These are phyloP conservation scores for Phytophthora meadii DNA, from an alignment of 352 stramenopile genomes.

Conservation along the genomic window DNA sequence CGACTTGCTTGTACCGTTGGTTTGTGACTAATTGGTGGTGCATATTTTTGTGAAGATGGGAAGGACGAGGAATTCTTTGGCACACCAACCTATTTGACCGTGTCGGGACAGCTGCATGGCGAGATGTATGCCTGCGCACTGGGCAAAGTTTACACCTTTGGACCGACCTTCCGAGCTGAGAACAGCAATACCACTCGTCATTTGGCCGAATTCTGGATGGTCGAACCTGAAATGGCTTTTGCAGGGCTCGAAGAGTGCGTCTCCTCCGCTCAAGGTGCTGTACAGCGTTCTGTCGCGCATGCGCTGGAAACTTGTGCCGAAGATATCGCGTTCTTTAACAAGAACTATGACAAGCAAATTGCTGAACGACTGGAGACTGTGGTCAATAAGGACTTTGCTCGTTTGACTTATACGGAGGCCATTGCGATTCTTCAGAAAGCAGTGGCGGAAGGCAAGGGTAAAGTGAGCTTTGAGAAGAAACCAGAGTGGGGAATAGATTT, in stretches of 20 bases:
- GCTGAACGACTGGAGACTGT: conserved; percentile 86
- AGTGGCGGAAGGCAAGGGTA: conserved; percentile 29
- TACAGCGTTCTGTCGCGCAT: conserved; percentile 89
- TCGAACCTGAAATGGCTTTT: conserved; percentile 95
- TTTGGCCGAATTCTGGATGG: conserved; percentile 98
- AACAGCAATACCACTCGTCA: conserved; percentile 98
- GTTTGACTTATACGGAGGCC: conserved; percentile 95
- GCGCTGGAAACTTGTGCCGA: conserved; percentile 87
- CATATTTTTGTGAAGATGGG: conserved; percentile 50
- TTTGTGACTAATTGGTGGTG: conserved; percentile 17
- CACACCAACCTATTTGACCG: conserved; percentile 90
- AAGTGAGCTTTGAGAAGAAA: conserved; percentile 84
- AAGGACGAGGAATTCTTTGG: conserved; percentile 96
- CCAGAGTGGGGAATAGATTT: conserved; percentile 96
- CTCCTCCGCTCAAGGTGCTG: conserved; percentile 92
- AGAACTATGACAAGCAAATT: conserved; percentile 90
- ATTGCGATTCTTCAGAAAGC: conserved; percentile 94
- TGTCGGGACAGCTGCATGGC: conserved; percentile 94
- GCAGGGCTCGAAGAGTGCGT: conserved; percentile 90
- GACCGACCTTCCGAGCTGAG: conserved; percentile 98
- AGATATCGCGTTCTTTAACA: conserved; percentile 95
- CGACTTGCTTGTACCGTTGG: neutral
- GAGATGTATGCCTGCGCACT: conserved; percentile 98
- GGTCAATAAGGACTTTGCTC: conserved; percentile 87
- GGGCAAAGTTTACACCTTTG: conserved; percentile 99